Conservation (phyloP, 2,329 filamentous ascomycete genomes). For the Sordariomycetes sp. region DNA sequence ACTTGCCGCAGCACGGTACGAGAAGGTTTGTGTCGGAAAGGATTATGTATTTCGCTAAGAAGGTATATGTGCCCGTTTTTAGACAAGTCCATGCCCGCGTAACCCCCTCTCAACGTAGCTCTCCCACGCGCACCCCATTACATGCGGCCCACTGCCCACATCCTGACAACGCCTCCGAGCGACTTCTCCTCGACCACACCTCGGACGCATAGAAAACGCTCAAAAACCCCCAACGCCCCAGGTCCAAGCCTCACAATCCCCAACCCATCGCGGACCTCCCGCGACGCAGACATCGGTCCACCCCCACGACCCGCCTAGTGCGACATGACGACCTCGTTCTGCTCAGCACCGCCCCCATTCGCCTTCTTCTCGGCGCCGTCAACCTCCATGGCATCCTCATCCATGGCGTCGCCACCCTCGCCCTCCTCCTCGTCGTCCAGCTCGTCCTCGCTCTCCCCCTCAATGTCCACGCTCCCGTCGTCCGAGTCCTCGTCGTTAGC, state of each 20-base stretch:
- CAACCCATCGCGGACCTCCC: not conserved
- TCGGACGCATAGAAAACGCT: not conserved
- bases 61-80: not conserved
- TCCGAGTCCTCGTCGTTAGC: conserved; percentile 56
- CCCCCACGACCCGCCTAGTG: not conserved
- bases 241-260: not conserved
- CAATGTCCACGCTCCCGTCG: conserved; percentile 66
- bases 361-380: conserved; percentile 3
- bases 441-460: conserved; percentile 62
- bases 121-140: not conserved
- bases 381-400: conserved; percentile 27
- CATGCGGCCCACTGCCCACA: not conserved
- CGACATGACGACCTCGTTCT: conserved; percentile 3
- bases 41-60: not conserved
- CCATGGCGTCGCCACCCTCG: conserved; percentile 32
- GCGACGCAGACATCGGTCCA: not conserved
- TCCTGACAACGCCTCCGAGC: not conserved
- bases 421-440: conserved; percentile 28
- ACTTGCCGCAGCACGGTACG: not conserved
- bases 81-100: not conserved
- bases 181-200: too few relatives aligned
- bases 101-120: not conserved
- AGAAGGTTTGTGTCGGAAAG: not conserved
- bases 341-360: not conserved
- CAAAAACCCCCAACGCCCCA: not conserved